Conservation (phyloP, 208 protist species). For the Trichomonas tenax region DNA sequence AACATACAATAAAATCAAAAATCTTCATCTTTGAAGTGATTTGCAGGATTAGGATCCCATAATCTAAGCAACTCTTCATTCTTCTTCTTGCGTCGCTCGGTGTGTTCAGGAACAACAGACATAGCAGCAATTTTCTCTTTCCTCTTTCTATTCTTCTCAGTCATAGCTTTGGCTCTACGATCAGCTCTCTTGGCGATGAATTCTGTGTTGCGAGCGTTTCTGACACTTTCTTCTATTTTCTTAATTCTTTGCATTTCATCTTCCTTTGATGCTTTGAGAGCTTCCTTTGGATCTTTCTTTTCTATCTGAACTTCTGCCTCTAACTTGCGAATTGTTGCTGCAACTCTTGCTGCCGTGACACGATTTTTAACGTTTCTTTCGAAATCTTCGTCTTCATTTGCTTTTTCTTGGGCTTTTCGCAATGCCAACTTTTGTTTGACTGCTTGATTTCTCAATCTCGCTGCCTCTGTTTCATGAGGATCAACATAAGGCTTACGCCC, state of each 20-base stretch:
- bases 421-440: background rate
- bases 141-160: background rate
- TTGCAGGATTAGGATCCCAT: background rate
- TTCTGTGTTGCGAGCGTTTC: background rate
- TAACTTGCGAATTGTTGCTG: background rate
- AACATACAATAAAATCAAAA: background rate
- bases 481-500: background rate
- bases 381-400: background rate
- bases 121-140: background rate
- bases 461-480: slow-evolving; percentile 15
- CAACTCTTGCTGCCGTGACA: background rate
- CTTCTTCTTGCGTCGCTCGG: background rate
- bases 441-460: background rate
- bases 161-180: background rate
- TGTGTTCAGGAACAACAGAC: background rate
- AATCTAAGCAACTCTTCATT: background rate
- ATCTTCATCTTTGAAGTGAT: background rate
- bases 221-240: background rate
- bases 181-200: background rate
- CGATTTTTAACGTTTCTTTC: background rate
- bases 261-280: background rate
- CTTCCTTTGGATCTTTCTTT: background rate
- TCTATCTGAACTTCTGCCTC: background rate
- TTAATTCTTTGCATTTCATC: background rate
- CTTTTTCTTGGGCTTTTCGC: background rate